A percentile compares a stretch with the other conserved stretches of the same genome.
Evolutionary conservation across 371 early-diverging fungal genomes (phyloP).

Genomic region (Rhizopus arrhizus): DNA sequence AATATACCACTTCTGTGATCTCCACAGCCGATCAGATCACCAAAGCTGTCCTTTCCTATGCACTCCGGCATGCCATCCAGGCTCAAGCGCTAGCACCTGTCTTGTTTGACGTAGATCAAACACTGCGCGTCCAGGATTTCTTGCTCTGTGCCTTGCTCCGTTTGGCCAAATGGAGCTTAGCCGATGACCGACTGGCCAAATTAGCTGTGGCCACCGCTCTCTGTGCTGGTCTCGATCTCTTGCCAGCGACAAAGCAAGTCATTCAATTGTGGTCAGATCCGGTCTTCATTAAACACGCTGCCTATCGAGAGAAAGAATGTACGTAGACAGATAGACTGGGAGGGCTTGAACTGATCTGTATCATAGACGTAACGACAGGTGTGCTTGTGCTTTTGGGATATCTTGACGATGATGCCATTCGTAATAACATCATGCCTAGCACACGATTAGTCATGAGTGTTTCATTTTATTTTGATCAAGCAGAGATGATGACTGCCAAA

Average conservation of each 20-base stretch:
- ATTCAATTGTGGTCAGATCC: constrained; percentile 43
- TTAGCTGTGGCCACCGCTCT: constrained; percentile 12
- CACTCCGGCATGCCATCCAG: neutral
- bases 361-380: constrained; percentile 33
- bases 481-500: constrained; percentile 31
- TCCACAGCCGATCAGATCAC: constrained; percentile 11
- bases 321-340: constrained; percentile 2
- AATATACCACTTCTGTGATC: constrained; percentile 1
- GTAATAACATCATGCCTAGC: constrained; percentile 12
- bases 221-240: neutral
- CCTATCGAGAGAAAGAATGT: constrained; percentile 34
- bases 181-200: constrained; percentile 17
- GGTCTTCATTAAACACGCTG: constrained; percentile 37
- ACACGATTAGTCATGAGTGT: constrained; percentile 24
- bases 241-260: constrained; percentile 9
- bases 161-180: constrained; percentile 18
- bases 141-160: constrained; percentile 13
- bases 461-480: constrained; percentile 31
- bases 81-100: constrained; percentile 9
- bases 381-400: constrained; percentile 33
- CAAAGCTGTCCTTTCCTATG: constrained; percentile 8
- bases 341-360: neutral
- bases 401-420: constrained; percentile 12
- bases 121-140: constrained; percentile 8
- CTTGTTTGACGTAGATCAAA: constrained; percentile 4